Base-by-base conservation (phyloP, 139 green algal species). In the Ostreobium quekettii region DNA sequence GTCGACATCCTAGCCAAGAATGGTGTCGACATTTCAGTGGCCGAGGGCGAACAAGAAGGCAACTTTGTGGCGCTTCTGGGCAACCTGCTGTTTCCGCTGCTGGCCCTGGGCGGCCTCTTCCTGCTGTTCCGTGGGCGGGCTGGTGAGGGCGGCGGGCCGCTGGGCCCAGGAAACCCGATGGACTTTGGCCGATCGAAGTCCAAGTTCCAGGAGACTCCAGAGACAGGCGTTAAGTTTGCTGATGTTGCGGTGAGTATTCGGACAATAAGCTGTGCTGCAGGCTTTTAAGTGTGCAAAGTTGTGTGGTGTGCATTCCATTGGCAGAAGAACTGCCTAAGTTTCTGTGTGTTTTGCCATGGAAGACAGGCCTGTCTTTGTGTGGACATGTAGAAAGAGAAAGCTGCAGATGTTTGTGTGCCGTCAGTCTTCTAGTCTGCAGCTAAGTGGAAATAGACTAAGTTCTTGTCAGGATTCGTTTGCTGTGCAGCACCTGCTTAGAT, bases 181-280 rank as follows among this genome's bases (percentile, higher is more conserved):
- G 95, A 99, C 78, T 99, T 99, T 83, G 94, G 88, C 32, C 86
- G 84, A 71, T 89, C 75, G 71, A 98, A 98, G 85, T 90, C 79
- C 73, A 99, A 99, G 86, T 99, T 99, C 82, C 94, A 99, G 87
- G 95, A 99, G 80, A 87, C 97, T 58, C 90, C 90, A 0, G 95
- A 99, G 85, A 99, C 95, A 2, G 95, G 95, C 37, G 84, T 99
- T 30, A 90, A 74, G n/a, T 99, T 99, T 73, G 85, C 73, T 37
- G 93, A 99, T 71, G 93, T 99, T 8, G 93, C 92, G 66, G 84
- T 89, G 59, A 82, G 83, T 53, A n/a, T n/a, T n/a, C n/a, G n/a
- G n/a, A n/a, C n/a, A n/a, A n/a, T n/a, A n/a, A n/a, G n/a, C n/a
- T n/a, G n/a, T n/a, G n/a, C n/a, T n/a, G n/a, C n/a, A n/a, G n/a